Percentiles rank a stretch among this genome's conserved stretches.
Evolutionary conservation across 208 protist species (phyloP).

Genomic region (Leishmania tarentolae): DNA sequence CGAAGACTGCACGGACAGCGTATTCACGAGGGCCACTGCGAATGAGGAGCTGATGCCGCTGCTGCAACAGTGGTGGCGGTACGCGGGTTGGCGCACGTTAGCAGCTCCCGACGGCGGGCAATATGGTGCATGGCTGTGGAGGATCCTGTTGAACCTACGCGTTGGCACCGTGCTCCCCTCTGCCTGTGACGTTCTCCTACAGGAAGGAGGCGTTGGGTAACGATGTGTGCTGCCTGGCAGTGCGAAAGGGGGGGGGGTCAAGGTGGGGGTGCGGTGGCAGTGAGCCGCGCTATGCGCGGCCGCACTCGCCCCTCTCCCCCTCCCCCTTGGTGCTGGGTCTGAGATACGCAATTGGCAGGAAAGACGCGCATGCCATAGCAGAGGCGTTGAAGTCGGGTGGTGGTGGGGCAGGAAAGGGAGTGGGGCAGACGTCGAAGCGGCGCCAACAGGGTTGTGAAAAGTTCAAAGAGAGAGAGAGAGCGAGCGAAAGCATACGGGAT

Average conservation of each 20-base stretch:
- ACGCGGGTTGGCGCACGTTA: not conserved
- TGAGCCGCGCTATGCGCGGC: not conserved
- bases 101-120: no score
- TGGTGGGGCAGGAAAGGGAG: not conserved
- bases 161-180: not conserved
- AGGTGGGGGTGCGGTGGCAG: not conserved
- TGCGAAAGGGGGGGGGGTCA: no score
- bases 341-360: not conserved
- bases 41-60: not conserved
- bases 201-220: not conserved
- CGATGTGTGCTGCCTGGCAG: not conserved
- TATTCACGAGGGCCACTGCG: not conserved
- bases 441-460: not conserved
- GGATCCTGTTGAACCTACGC: not conserved
- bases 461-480: no score
- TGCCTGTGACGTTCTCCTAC: no score
- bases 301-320: no score
- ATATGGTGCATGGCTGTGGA: not conserved
- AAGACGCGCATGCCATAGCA: not conserved
- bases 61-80: no score
- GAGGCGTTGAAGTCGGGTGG: not conserved
- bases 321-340: not conserved
- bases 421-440: not conserved
- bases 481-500: not conserved
- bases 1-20: not conserved